Evolutionary conservation across 345 rosid genomes (phyloP).

Genomic region (Eucalyptus lansdowneana): DNA sequence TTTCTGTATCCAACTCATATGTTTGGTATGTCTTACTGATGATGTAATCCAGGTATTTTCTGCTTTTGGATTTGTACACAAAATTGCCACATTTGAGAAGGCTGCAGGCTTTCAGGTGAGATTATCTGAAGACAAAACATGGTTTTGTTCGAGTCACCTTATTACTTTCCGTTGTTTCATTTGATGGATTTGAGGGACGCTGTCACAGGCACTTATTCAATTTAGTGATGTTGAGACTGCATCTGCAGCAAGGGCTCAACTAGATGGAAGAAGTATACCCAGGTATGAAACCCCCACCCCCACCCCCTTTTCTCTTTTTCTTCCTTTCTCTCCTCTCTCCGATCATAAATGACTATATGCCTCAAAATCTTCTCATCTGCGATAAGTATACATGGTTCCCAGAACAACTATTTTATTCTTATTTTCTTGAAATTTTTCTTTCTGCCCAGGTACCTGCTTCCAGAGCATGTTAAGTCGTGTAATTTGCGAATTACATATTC

Average conservation of each 20-base stretch:
- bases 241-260: slow-evolving; percentile 61
- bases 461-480: slow-evolving; percentile 64
- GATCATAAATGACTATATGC: neutral
- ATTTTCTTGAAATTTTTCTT: neutral
- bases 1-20: neutral
- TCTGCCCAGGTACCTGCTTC: slow-evolving; percentile 70
- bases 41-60: slow-evolving; percentile 62
- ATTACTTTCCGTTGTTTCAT: neutral
- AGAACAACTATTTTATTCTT: neutral
- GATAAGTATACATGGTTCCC: neutral
- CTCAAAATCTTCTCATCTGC: neutral
- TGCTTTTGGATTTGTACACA: slow-evolving; percentile 97
- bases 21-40: slow-evolving; percentile 10
- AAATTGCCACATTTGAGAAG: slow-evolving; percentile 94
- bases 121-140: neutral
- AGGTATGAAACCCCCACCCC: slow-evolving; percentile 17
- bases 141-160: neutral
- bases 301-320: neutral
- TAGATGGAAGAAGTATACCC: slow-evolving; percentile 98
- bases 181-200: neutral
- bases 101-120: slow-evolving; percentile 95
- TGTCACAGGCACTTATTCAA: slow-evolving; percentile 78
- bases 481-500: slow-evolving; percentile 86
- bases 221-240: slow-evolving; percentile 90
- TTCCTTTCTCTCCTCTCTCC: neutral